Base-by-base conservation (phyloP, 148 eudicot species). In the Rhododendron molle region DNA sequence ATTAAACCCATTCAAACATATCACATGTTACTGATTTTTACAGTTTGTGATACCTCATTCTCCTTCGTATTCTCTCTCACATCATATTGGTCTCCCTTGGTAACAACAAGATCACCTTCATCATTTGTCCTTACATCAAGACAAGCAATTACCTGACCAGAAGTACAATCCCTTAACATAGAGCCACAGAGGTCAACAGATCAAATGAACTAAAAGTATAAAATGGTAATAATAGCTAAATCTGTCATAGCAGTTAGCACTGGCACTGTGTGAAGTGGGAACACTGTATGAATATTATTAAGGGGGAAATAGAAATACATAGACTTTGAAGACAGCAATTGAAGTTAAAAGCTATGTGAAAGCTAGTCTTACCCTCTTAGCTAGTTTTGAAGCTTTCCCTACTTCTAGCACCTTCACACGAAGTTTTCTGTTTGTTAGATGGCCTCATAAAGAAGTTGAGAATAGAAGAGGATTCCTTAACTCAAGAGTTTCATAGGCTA, bases 31-130 rank as follows among this genome's bases (percentile, higher is more conserved):
- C 1, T 69, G 74, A 12, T 13, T 69, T 26, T 13, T 69, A 28
- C 3, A 6, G 7, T 72, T 65, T 62, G 36, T 16, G 23, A 67
- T 92, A 95, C 99, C 99, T 97, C 96, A 84, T 95, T 94, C 87
- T 93, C 95, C 83, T 89, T 65, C 46, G 98, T 92, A 43, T 89
- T 90, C 87, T 97, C 99, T 84, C 99, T 90, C 49, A 97, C 99
- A 91, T 97, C 98, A 91, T 97, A 97, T 86, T 97, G 99, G 88
- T 97, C 99, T 87, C 99, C 99, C 93, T 97, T 95, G 54, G 99
- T 97, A 71, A 97, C 99, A 85, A 97, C 98, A 89, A 97, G 98
- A 87, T 97, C 99, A 81, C 98, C 99, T 5, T 93, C 86, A 88
- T 97, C 98, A 89, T 97, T 97, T 81, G 95, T 84, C 92, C 99